Evolutionary conservation across 176 grass and related monocot species (phyloP).

Genomic region (Phoenix dactylifera): DNA sequence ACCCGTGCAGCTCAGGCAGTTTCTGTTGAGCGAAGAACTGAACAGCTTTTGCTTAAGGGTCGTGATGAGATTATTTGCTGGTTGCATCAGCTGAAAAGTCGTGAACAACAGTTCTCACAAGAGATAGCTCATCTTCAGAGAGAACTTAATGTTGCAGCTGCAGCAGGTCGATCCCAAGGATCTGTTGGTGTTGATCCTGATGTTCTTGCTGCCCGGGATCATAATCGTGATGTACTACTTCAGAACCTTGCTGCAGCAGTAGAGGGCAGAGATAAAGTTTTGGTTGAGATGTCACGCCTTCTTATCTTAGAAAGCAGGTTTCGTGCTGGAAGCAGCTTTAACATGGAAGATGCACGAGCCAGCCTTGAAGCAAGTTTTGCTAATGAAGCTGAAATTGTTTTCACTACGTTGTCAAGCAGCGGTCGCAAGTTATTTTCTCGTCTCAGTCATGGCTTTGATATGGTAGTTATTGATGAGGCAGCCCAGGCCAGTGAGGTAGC

Average conservation of each 20-base stretch:
- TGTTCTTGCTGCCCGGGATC: constrained; percentile 70
- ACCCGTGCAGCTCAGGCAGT: constrained; percentile 96
- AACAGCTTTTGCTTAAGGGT: constrained; percentile 82
- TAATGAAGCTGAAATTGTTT: constrained; percentile 99
- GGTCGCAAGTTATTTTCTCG: constrained; percentile 98
- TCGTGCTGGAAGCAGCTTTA: constrained; percentile 71
- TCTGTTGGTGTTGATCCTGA: constrained; percentile 98
- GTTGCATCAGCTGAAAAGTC: constrained; percentile 84
- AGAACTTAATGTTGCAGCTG: constrained; percentile 67
- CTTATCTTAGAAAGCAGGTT: constrained; percentile 85
- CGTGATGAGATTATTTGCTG: constrained; percentile 82
- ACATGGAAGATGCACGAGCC: constrained; percentile 90
- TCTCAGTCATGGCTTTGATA: constrained; percentile 95
- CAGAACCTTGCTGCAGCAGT: constrained; percentile 87
- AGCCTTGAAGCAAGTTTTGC: constrained; percentile 95
- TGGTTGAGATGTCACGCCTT: constrained; percentile 94
- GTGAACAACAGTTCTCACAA: constrained; percentile 65
- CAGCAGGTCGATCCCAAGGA: constrained; percentile 77
- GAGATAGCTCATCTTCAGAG: constrained; percentile 66
- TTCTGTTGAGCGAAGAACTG: constrained; percentile 93
- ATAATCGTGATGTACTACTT: constrained; percentile 63
- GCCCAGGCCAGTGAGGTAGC: constrained; percentile 98
- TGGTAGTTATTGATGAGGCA: constrained; percentile 99
- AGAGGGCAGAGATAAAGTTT: constrained; percentile 88
- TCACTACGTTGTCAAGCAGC: constrained; percentile 95